A percentile compares a stretch with the other conserved stretches of the same genome.
Conservation (phyloP, 441 rosid species). For the Erodium chrysanthum region DNA sequence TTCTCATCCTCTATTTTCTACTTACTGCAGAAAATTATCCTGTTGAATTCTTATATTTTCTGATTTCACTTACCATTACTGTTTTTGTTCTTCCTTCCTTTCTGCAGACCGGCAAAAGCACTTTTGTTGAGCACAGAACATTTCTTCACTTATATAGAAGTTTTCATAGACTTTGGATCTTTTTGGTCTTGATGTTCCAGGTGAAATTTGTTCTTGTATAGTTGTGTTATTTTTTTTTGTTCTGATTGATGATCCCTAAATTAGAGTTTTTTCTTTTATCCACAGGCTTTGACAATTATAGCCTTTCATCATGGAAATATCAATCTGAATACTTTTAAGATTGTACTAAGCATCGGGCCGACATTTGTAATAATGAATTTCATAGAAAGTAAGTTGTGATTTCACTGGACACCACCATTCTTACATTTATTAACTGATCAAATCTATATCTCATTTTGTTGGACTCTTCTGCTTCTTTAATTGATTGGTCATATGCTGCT, state of each 20-base stretch:
- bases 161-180: slow-evolving; percentile 96
- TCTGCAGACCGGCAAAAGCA: slow-evolving; percentile 88
- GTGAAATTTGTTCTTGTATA: slow-evolving; percentile 28
- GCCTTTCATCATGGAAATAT: slow-evolving; percentile 67
- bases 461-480: slow-evolving; percentile 16
- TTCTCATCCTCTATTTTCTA: neutral
- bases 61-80: slow-evolving; percentile 2
- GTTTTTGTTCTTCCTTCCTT: slow-evolving; percentile 5
- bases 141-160: slow-evolving; percentile 95
- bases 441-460: slow-evolving; percentile 10
- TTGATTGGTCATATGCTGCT: slow-evolving; percentile 20
- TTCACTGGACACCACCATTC: slow-evolving; percentile 13
- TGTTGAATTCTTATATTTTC: slow-evolving; percentile 6
- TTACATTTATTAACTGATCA: slow-evolving; percentile 10
- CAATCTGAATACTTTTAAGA: slow-evolving; percentile 62
- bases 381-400: slow-evolving; percentile 53
- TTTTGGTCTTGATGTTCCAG: slow-evolving; percentile 95
- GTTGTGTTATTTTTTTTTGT: slow-evolving; percentile 11
- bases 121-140: slow-evolving; percentile 97
- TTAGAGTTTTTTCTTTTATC: slow-evolving; percentile 14
- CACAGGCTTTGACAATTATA: slow-evolving; percentile 78
- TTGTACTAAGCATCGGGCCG: slow-evolving; percentile 82
- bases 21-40: neutral
- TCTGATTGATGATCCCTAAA: slow-evolving; percentile 17
- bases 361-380: slow-evolving; percentile 88